Percentiles rank a stretch among this genome's conserved stretches.
Conservation (phyloP, 805 yeast species). For the Vanderwaltozyma tropicalis region DNA sequence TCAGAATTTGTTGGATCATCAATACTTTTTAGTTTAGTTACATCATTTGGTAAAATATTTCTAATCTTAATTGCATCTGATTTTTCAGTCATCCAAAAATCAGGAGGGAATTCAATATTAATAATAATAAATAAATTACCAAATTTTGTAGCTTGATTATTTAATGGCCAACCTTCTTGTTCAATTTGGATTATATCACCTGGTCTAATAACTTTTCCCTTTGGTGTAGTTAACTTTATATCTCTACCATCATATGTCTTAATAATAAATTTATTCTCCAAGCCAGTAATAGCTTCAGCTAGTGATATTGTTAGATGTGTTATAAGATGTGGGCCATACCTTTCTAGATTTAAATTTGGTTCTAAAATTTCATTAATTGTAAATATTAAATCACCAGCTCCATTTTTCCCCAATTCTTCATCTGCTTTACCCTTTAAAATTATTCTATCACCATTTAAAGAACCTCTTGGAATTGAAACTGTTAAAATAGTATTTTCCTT, state of each 20-base stretch:
- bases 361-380: constrained; percentile 37
- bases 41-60: constrained; percentile 41
- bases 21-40: constrained; percentile 1
- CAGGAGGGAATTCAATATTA: constrained; percentile 73
- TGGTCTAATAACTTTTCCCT: constrained; percentile 75
- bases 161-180: constrained; percentile 78
- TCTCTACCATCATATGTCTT: constrained; percentile 75
- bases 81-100: constrained; percentile 73
- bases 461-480: constrained; percentile 67
- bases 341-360: constrained; percentile 32
- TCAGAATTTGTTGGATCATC: constrained; percentile 23
- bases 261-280: constrained; percentile 47
- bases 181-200: constrained; percentile 54
- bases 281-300: constrained; percentile 79
- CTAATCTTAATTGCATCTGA: constrained; percentile 47
- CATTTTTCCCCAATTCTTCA: constrained; percentile 51
- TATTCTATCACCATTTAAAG: constrained; percentile 50
- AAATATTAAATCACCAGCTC: constrained; percentile 70
- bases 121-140: constrained; percentile 68
- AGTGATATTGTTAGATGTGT: constrained; percentile 52
- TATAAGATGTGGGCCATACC: constrained; percentile 56
- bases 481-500: constrained; percentile 66
- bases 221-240: constrained; percentile 50
- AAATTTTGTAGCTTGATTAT: constrained; percentile 24
- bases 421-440: constrained; percentile 65